Evolutionary conservation across 148 eudicot genomes (phyloP), one percentile per base, ranked within the genome.

Genomic region (Cornus kousa): DNA sequence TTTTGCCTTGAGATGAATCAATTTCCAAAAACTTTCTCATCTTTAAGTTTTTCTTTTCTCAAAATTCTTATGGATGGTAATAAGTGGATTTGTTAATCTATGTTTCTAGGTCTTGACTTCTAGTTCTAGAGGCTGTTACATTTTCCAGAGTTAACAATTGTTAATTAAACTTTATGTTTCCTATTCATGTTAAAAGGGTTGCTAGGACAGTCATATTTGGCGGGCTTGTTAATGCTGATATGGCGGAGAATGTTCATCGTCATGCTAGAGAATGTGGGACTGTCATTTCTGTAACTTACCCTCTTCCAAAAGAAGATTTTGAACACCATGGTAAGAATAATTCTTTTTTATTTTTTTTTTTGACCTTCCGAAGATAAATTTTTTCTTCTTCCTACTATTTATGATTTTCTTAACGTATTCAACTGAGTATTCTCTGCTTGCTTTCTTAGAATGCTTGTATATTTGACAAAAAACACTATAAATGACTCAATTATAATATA

Each of bases 161-260:
- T 43, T 43, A 1, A 28, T 28, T 28, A 28, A 28, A 28, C 28
- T 6, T 43, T 43, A 43, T 43, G 6, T 43, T 43, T 43, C 8
- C 64, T 64, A 14, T 71, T 69, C 22, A 79, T 84, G 75, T 76
- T 70, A 46, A 81, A 78, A 96, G 99, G 93, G 93, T 94, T 82
- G 98, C 99, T 80, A 88, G 92, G 91, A 97, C 99, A 60, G 94
- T 94, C 37, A 82, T 97, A 82, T 50, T 92, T 76, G 99, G 99
- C 74, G 94, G 95, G 60, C 82, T 97, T 77, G 73, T 80, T 74
- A 87, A 83, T 89, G 83, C 80, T 80, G 89, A 87, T 67, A 89
- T 94, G 91, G 95, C 92, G 28, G 91, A 89, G 74, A 89, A 88
- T 79, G 98, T 89, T 78, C 87, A 94, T 74, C 84, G 85, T 79